Evolutionary conservation across 306 rosid genomes (phyloP).

Genomic region (Medicago ruthenica): DNA sequence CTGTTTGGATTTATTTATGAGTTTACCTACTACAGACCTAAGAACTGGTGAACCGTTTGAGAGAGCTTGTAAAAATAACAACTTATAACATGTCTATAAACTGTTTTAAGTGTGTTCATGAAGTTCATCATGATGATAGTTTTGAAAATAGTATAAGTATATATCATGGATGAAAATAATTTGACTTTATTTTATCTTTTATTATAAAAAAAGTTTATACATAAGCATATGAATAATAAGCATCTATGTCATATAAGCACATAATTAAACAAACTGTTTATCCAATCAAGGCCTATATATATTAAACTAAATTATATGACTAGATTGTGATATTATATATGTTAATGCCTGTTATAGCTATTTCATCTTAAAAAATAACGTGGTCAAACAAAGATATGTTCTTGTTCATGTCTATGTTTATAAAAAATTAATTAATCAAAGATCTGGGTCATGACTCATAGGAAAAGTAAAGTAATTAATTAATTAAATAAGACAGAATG

Average conservation of each 20-base stretch:
- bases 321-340: not conserved
- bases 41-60: too few relatives aligned
- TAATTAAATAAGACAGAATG: conserved; percentile 32
- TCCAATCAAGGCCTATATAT: not conserved
- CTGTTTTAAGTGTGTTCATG: not conserved
- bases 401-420: conserved; percentile 31
- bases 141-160: too few relatives aligned
- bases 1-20: not conserved
- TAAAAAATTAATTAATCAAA: conserved; percentile 31
- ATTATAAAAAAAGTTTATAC: too few relatives aligned
- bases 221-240: not conserved
- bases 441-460: conserved; percentile 32
- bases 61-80: too few relatives aligned
- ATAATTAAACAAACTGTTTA: not conserved
- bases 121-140: too few relatives aligned
- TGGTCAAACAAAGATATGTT: conserved; percentile 36
- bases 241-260: not conserved
- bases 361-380: conserved; percentile 20
- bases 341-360: conserved; percentile 13
- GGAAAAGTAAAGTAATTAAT: conserved; percentile 24
- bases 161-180: too few relatives aligned
- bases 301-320: not conserved
- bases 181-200: too few relatives aligned
- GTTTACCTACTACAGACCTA: not conserved
- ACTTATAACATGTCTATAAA: too few relatives aligned